phyloP scores from a whole-genome alignment of 805 yeast species.

The Suhomyces xylopsoci region DNA sequence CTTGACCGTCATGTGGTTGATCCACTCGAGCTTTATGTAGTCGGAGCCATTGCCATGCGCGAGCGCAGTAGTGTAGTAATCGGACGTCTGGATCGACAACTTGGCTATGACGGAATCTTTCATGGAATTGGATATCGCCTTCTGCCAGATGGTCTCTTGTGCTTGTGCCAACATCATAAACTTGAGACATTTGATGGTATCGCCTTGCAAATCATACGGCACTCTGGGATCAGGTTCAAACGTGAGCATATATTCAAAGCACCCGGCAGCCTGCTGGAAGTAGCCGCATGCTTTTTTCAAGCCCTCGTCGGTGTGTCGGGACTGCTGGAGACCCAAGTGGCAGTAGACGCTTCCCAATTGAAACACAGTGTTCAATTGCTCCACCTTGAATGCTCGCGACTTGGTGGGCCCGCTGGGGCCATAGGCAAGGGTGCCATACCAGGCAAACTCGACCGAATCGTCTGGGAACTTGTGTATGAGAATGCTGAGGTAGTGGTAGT shows the following conservation, averaged over 20 bases:
- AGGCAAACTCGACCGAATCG: conserved; percentile 58
- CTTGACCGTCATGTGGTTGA: conserved; percentile 58
- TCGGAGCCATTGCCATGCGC: conserved; percentile 42
- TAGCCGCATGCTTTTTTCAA: conserved; percentile 59
- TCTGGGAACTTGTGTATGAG: conserved; percentile 59
- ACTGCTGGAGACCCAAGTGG: conserved; percentile 47
- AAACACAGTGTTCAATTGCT: conserved; percentile 59
- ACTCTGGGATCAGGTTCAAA: conserved; percentile 1
- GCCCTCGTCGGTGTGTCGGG: conserved; percentile 49
- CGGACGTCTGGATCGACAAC: conserved; percentile 61
- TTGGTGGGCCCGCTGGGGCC: conserved; percentile 48
- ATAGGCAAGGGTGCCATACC: conserved; percentile 70
- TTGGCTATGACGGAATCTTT: conserved; percentile 63
- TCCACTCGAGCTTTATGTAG: conserved; percentile 58
- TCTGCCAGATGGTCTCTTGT: conserved; percentile 82
- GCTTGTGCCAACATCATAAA: conserved; percentile 74
- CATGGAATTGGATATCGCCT: conserved; percentile 49
- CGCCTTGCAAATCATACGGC: conserved; percentile 48
- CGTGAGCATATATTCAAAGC: conserved; percentile 41
- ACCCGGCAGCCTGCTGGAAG: conserved; percentile 73
- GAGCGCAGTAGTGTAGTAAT: conserved; percentile 49
- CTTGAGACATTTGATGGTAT: conserved; percentile 50
- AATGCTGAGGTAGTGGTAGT: conserved; percentile 44
- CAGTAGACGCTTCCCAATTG: conserved; percentile 69
- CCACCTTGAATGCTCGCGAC: conserved; percentile 52